Conservation (phyloP, 2,329 filamentous ascomycete genomes). For the Lecanoromycetidae sp. region DNA sequence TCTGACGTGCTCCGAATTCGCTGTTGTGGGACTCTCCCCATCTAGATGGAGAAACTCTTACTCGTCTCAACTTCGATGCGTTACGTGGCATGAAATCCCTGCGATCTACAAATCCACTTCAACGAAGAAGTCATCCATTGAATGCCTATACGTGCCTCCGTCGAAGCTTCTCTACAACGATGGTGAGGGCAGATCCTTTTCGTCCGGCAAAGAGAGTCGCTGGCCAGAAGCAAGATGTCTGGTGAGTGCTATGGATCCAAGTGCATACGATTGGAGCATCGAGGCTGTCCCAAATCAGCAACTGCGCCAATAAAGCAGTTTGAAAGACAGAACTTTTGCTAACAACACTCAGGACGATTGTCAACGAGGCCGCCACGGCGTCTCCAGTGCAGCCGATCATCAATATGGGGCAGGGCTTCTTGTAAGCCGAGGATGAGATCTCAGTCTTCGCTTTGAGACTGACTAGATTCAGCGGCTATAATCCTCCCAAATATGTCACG, state of each 20-base stretch:
- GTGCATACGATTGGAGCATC: background rate
- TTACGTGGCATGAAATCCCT: background rate
- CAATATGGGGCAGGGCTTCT: conserved; percentile 56
- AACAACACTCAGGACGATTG: conserved; percentile 42
- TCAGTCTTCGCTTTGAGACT: background rate
- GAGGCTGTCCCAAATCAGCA: background rate
- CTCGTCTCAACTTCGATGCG: too few species aligned
- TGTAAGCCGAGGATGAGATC: conserved; percentile 27
- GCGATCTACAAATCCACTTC: background rate
- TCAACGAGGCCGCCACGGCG: conserved; percentile 54
- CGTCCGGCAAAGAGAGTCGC: conserved; percentile 37
- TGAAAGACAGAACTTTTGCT: background rate
- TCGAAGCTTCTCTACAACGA: background rate
- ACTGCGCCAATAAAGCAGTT: background rate
- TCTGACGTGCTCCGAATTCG: too few species aligned
- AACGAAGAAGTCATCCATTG: background rate
- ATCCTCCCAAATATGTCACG: conserved; percentile 80
- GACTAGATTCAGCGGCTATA: conserved; percentile 54
- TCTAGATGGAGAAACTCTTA: too few species aligned
- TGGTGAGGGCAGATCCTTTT: conserved; percentile 23
- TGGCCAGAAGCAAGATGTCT: conserved; percentile 41
- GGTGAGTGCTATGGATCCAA: conserved; percentile 22
- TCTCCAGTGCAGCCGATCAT: conserved; percentile 54
- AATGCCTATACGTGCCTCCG: background rate
- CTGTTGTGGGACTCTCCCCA: too few species aligned